A percentile compares a stretch with the other conserved stretches of the same genome.
Evolutionary conservation across 768 basidiomycete genomes (phyloP).

Genomic region (Gyrodon lividus): DNA sequence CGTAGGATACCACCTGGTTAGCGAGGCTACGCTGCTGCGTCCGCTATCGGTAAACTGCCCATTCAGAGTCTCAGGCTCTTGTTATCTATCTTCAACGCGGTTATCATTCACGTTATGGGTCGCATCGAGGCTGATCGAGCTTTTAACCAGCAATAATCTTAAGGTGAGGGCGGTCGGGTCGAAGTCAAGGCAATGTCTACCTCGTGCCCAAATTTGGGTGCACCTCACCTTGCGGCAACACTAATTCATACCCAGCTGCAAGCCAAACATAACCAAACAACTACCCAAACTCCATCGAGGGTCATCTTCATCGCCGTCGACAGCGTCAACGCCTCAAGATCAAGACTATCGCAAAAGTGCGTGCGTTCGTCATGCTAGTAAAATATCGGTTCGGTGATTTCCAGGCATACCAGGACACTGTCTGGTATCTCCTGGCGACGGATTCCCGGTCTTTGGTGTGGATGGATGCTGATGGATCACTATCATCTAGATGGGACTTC

Average conservation of each 20-base stretch:
- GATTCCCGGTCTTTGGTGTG: slow-evolving; percentile 24
- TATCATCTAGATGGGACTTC: slow-evolving; percentile 64
- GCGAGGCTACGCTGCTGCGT: too few species aligned
- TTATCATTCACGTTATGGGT: too few species aligned
- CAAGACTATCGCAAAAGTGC: slow-evolving; percentile 28
- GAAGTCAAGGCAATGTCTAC: too few species aligned
- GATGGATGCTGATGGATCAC: slow-evolving; percentile 20
- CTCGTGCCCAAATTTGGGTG: too few species aligned
- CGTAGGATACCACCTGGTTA: too few species aligned
- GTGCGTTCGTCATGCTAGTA: slow-evolving; percentile 10
- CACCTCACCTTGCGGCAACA: too few species aligned
- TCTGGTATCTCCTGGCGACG: slow-evolving; percentile 22
- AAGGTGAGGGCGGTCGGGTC: too few species aligned
- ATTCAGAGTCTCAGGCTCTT: too few species aligned
- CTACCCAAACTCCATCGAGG: slow-evolving; percentile 3
- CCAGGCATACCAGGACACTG: background rate
- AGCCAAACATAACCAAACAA: slow-evolving; percentile 30
- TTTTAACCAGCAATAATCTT: too few species aligned
- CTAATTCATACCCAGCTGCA: slow-evolving; percentile 4
- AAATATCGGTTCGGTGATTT: background rate
- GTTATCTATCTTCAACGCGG: too few species aligned
- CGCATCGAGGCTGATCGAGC: too few species aligned
- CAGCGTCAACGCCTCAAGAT: slow-evolving; percentile 29
- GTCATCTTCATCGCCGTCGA: slow-evolving; percentile 21
- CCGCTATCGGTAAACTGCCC: too few species aligned